Percentiles rank a stretch among this genome's conserved stretches.
These are phyloP conservation scores for Isochrysis galbana DNA, from an alignment of 78 protist species.

Conservation along the genomic window DNA sequence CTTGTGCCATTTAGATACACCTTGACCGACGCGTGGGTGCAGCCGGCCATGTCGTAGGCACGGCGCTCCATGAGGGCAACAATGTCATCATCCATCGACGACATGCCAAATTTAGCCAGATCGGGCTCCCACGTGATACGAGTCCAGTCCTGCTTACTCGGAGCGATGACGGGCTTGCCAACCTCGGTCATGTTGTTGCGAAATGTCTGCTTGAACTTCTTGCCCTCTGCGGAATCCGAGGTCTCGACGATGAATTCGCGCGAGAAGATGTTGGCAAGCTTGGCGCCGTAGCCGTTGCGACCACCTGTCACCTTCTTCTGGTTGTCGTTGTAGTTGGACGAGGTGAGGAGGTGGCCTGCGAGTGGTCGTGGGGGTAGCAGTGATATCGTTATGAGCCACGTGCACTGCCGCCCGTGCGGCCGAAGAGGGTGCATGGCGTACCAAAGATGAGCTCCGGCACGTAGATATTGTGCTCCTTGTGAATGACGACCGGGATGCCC, in stretches of 20 bases:
- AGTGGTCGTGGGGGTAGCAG: too few relatives aligned
- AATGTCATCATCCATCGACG: slow-evolving; percentile 36
- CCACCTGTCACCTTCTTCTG: slow-evolving; percentile 79
- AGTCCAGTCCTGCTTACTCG: slow-evolving; percentile 21
- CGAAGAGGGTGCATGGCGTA: too few relatives aligned
- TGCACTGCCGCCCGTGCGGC: too few relatives aligned
- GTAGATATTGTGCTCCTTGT: slow-evolving; percentile 80
- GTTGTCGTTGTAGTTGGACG: slow-evolving; percentile 75
- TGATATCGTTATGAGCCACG: too few relatives aligned
- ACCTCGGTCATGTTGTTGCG: not conserved
- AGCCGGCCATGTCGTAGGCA: slow-evolving; percentile 58
- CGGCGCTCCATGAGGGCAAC: slow-evolving; percentile 34
- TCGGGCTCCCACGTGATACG: slow-evolving; percentile 41
- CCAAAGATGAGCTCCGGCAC: slow-evolving; percentile 96
- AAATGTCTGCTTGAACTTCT: slow-evolving; percentile 47
- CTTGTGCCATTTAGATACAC: slow-evolving; percentile 42
- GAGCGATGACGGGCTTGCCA: not conserved
- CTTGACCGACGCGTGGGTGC: not conserved
- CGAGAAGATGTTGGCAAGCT: slow-evolving; percentile 96
- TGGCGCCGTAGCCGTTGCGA: slow-evolving; percentile 98
- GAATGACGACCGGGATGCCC: slow-evolving; percentile 96
- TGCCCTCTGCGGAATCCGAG: not conserved
- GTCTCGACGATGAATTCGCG: slow-evolving; percentile 71
- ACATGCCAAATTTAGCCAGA: slow-evolving; percentile 43
- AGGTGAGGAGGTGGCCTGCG: slow-evolving; percentile 84